These are phyloP conservation scores for Eucalyptus albens DNA, from an alignment of 345 rosid genomes.

Conservation along the genomic window DNA sequence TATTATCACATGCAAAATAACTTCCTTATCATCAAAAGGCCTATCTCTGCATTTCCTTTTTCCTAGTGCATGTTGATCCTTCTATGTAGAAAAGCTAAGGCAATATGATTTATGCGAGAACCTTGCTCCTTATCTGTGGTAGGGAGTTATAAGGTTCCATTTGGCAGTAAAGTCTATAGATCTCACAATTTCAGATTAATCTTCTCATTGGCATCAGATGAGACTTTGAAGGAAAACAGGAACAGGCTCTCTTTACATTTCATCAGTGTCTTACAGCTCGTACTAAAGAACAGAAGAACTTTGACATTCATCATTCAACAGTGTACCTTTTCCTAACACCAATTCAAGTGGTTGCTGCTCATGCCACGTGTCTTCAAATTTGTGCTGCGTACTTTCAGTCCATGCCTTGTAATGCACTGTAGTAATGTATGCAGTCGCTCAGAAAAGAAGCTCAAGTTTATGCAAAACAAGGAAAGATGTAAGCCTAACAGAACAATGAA, in stretches of 20 bases:
- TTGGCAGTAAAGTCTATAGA: not conserved
- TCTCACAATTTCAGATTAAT: not conserved
- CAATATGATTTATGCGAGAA: not conserved
- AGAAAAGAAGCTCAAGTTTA: not conserved
- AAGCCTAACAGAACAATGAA: not conserved
- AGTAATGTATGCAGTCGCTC: not conserved
- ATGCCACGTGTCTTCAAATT: constrained; percentile 87
- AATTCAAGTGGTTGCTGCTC: constrained; percentile 79
- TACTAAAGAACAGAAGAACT: not conserved
- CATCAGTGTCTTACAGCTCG: not conserved
- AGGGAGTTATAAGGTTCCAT: not conserved
- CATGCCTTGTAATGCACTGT: constrained; percentile 86
- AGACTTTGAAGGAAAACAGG: not conserved
- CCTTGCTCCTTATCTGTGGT: not conserved
- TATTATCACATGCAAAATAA: not conserved
- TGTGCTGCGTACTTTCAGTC: constrained; percentile 69
- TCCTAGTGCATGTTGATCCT: not conserved
- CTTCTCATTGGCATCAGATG: not conserved
- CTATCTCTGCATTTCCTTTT: not conserved
- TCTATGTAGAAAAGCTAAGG: not conserved
- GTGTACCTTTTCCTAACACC: constrained; percentile 77
- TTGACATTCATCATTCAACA: not conserved
- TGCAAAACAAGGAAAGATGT: not conserved
- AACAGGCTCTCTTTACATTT: not conserved
- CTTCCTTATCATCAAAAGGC: not conserved